These are phyloP conservation scores for Chaetomium globosum DNA, from an alignment of 2,329 filamentous ascomycete genomes.

Conservation along the genomic window DNA sequence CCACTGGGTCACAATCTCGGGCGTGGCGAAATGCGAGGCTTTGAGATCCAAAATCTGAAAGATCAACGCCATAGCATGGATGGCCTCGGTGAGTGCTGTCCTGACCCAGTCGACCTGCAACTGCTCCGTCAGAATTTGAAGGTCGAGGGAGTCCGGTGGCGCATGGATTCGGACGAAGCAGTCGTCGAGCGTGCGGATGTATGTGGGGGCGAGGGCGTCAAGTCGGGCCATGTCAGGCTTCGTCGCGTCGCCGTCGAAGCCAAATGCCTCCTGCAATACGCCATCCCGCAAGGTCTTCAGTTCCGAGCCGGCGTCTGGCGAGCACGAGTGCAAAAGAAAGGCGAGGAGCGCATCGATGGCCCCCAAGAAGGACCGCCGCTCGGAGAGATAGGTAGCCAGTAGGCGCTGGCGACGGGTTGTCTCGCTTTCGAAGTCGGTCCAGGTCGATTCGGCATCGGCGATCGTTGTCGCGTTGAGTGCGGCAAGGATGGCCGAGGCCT, in stretches of 20 bases:
- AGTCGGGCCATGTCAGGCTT: slow-evolving; percentile 39
- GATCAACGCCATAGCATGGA: slow-evolving; percentile 72
- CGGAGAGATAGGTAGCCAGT: slow-evolving; percentile 70
- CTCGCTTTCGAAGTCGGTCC: slow-evolving; percentile 63
- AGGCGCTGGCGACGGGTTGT: slow-evolving; percentile 68
- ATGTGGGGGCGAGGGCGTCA: slow-evolving; percentile 52
- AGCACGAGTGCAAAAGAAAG: slow-evolving; percentile 49
- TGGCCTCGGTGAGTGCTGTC: slow-evolving; percentile 67
- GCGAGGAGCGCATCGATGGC: slow-evolving; percentile 60
- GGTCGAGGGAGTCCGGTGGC: slow-evolving; percentile 49
- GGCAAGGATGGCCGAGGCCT: slow-evolving; percentile 60
- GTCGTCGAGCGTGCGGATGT: slow-evolving; percentile 51
- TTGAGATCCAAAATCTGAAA: slow-evolving; percentile 69
- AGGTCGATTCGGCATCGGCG: slow-evolving; percentile 58
- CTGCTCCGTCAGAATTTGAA: slow-evolving; percentile 52
- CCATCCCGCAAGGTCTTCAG: slow-evolving; percentile 32
- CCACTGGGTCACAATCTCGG: slow-evolving; percentile 67
- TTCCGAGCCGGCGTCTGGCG: slow-evolving; percentile 30
- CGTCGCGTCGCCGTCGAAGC: slow-evolving; percentile 25
- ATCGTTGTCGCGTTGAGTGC: slow-evolving; percentile 52
- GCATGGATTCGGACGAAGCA: slow-evolving; percentile 55
- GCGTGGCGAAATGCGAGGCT: slow-evolving; percentile 57
- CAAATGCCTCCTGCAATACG: slow-evolving; percentile 35
- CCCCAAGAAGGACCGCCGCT: slow-evolving; percentile 69
- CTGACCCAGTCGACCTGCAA: slow-evolving; percentile 62